These are phyloP conservation scores for Funneliformis mosseae DNA, from an alignment of 192 early-diverging fungal genomes.

Conservation along the genomic window DNA sequence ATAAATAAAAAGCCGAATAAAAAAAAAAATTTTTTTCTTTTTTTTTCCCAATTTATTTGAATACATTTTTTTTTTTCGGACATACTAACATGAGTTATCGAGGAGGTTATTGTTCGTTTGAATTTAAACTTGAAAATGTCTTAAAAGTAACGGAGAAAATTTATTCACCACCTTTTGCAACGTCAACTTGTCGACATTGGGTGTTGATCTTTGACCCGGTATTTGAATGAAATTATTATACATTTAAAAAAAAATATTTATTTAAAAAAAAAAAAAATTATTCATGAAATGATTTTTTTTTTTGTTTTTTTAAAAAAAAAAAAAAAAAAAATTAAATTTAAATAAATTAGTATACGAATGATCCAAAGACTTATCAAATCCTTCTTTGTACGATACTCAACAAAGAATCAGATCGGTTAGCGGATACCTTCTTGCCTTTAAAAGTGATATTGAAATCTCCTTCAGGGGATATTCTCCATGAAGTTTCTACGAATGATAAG, in stretches of 20 bases:
- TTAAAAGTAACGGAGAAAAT: not conserved
- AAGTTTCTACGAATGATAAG: not conserved
- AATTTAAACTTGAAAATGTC: not conserved
- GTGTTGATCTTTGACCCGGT: conserved; percentile 11
- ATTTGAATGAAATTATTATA: not conserved
- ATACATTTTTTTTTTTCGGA: not conserved
- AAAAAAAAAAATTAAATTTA: too few relatives aligned
- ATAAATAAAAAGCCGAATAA: not conserved
- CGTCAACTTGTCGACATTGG: not conserved
- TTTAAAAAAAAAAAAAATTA: not conserved
- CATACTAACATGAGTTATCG: not conserved
- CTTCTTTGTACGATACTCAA: not conserved
- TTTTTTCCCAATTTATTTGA: too few relatives aligned
- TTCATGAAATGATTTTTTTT: not conserved
- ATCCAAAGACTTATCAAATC: not conserved
- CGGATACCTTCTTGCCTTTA: not conserved
- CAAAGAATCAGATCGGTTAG: not conserved
- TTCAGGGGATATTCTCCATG: not conserved
- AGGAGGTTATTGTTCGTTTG: not conserved
- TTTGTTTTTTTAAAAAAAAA: not conserved
- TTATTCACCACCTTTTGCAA: not conserved
- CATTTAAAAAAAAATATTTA: too few relatives aligned
- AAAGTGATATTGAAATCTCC: not conserved
- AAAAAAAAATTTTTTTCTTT: too few relatives aligned
- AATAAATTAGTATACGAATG: not conserved